A percentile compares a stretch with the other conserved stretches of the same genome.
Conservation (phyloP, 208 protist species). For the Trypanosoma congolense region DNA sequence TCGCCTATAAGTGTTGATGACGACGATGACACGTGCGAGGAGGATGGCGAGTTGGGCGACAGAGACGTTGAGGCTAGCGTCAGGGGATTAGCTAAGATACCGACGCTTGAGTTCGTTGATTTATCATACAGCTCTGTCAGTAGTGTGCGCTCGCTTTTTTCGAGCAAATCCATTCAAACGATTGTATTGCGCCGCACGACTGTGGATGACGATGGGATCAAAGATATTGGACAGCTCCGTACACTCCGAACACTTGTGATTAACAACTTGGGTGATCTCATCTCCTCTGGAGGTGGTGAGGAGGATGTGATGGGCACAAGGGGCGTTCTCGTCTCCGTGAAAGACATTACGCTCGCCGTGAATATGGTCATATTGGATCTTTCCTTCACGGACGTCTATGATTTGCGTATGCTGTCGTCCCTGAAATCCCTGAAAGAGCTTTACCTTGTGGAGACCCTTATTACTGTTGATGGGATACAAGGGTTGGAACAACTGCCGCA, state of each 20-base stretch:
- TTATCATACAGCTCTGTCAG: constrained; percentile 58
- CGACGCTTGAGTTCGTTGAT: constrained; percentile 59
- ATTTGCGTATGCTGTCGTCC: constrained; percentile 30
- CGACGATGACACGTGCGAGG: background rate
- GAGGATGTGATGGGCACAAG: background rate
- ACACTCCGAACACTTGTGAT: constrained; percentile 58
- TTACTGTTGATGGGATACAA: constrained; percentile 51
- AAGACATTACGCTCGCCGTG: background rate
- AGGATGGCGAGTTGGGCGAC: background rate
- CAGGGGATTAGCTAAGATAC: constrained; percentile 47
- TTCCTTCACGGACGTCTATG: constrained; percentile 23
- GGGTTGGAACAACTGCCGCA: constrained; percentile 37
- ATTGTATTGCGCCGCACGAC: constrained; percentile 52
- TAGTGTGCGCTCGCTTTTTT: constrained; percentile 49
- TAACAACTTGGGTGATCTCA: constrained; percentile 39
- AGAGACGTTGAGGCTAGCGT: constrained; percentile 42
- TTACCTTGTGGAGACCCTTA: constrained; percentile 20
- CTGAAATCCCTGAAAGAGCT: constrained; percentile 12
- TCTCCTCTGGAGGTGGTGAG: constrained; percentile 28
- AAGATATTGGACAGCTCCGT: constrained; percentile 32
- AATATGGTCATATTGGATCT: constrained; percentile 17
- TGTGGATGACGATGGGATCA: constrained; percentile 48
- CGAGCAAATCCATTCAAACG: constrained; percentile 50
- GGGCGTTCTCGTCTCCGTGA: constrained; percentile 9
- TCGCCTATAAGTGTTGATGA: background rate